Evolutionary conservation across 108 stramenopile genomes (phyloP).

Genomic region (Fistulifera solaris): DNA sequence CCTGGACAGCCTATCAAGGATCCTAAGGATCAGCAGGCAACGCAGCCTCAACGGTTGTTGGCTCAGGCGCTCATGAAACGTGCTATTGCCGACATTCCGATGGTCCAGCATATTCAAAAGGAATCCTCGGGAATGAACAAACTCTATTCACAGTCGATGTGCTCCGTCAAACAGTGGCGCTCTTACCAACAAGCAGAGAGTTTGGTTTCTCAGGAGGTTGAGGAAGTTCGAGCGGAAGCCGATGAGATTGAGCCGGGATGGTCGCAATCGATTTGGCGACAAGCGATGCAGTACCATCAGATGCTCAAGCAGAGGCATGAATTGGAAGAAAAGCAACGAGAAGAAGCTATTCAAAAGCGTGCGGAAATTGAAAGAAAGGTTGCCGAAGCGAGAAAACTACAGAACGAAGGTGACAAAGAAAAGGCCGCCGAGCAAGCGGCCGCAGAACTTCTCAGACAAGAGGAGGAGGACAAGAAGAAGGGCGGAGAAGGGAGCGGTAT

Average conservation of each 20-base stretch:
- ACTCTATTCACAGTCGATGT: constrained; percentile 84
- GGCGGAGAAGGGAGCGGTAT: constrained; percentile 42
- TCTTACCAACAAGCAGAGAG: constrained; percentile 77
- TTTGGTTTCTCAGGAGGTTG: constrained; percentile 79
- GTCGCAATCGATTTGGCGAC: constrained; percentile 86
- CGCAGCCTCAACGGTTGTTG: constrained; percentile 45
- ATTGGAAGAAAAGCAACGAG: constrained; percentile 47
- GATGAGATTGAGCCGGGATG: constrained; percentile 88
- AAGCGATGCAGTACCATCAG: constrained; percentile 87
- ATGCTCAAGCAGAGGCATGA: constrained; percentile 84
- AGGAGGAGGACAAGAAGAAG: constrained; percentile 69
- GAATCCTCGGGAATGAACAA: constrained; percentile 87
- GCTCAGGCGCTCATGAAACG: constrained; percentile 90
- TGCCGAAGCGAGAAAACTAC: constrained; percentile 23
- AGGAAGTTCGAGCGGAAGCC: constrained; percentile 85
- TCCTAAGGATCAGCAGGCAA: neutral
- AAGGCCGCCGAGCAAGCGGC: constrained; percentile 42
- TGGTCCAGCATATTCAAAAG: constrained; percentile 86
- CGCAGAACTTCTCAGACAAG: constrained; percentile 59
- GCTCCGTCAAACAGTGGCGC: constrained; percentile 84
- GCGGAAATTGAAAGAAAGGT: constrained; percentile 45
- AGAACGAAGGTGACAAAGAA: constrained; percentile 40
- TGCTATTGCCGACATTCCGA: constrained; percentile 84
- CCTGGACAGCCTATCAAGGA: constrained; percentile 36
- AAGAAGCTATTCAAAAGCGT: constrained; percentile 39